Evolutionary conservation across 352 stramenopile species (phyloP).

Genomic region (Aphanomyces astaci): DNA sequence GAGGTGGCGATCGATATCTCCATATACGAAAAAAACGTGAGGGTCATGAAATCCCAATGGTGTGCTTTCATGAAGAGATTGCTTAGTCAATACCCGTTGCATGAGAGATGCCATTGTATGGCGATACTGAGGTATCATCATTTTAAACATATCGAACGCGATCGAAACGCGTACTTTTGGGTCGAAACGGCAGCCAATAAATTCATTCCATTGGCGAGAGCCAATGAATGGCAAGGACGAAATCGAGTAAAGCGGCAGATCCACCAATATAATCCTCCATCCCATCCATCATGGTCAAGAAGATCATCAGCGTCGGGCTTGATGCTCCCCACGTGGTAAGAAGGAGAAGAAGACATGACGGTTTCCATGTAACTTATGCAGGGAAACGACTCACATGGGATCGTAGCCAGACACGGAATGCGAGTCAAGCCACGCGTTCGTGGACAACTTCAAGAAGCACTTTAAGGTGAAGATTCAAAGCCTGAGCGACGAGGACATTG

Average conservation of each 20-base stretch:
- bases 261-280: background rate
- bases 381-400: background rate
- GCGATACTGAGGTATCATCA: too few species aligned
- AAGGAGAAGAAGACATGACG: background rate
- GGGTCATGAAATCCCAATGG: too few species aligned
- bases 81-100: too few species aligned
- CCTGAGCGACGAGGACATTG: conserved; percentile 79
- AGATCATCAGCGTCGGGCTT: conserved; percentile 64
- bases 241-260: conserved; percentile 2
- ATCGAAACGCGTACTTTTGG: background rate
- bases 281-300: conserved; percentile 68
- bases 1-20: too few species aligned
- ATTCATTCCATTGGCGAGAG: conserved; percentile 14
- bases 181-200: background rate
- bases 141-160: background rate
- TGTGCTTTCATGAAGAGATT: too few species aligned
- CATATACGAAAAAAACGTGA: too few species aligned
- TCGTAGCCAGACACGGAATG: conserved; percentile 62
- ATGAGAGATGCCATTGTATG: too few species aligned
- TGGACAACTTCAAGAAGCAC: conserved; percentile 76
- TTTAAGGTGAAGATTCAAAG: conserved; percentile 81
- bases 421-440: conserved; percentile 63
- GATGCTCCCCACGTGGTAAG: conserved; percentile 72
- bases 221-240: conserved; percentile 1
- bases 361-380: conserved; percentile 12